A percentile compares a stretch with the other conserved stretches of the same genome.
Conservation (phyloP, 176 grass and related monocot species). For the Zoysia japonica region DNA sequence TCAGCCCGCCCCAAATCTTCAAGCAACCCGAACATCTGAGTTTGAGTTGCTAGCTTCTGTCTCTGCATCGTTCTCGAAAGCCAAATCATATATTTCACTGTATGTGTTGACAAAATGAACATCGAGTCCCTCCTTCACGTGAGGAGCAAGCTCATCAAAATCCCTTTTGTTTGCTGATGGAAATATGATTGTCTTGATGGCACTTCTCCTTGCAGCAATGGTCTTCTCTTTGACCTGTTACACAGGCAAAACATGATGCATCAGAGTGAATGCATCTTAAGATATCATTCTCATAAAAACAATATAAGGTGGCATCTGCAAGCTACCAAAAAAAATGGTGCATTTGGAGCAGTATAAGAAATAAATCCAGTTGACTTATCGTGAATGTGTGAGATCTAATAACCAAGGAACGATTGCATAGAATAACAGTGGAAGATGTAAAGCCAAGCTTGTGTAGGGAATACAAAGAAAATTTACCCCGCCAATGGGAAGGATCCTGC, state of each 20-base stretch:
- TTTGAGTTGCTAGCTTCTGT: slow-evolving; percentile 40
- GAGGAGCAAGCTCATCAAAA: slow-evolving; percentile 77
- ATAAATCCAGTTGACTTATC: not conserved
- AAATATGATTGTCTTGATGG: slow-evolving; percentile 84
- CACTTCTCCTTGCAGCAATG: slow-evolving; percentile 85
- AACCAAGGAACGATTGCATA: slow-evolving; percentile 2
- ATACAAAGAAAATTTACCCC: slow-evolving; percentile 62
- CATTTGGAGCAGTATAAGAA: not conserved
- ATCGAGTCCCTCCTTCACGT: slow-evolving; percentile 94
- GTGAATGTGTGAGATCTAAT: not conserved
- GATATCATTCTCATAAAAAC: not conserved
- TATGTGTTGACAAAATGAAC: slow-evolving; percentile 92
- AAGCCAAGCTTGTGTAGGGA: slow-evolving; percentile 15
- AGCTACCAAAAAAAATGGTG: not conserved
- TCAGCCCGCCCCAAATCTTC: not conserved
- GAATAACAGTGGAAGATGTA: not conserved
- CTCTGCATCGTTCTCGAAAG: slow-evolving; percentile 48
- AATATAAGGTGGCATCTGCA: not conserved
- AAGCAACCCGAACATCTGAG: slow-evolving; percentile 2
- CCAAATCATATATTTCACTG: slow-evolving; percentile 67
- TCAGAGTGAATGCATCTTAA: not conserved
- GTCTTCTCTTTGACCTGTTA: slow-evolving; percentile 99
- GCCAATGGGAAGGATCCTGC: slow-evolving; percentile 89
- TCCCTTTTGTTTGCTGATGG: slow-evolving; percentile 87
- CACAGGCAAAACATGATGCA: slow-evolving; percentile 4